phyloP scores from a whole-genome alignment of 169 alveolate species.

The Miamiensis avidus region DNA sequence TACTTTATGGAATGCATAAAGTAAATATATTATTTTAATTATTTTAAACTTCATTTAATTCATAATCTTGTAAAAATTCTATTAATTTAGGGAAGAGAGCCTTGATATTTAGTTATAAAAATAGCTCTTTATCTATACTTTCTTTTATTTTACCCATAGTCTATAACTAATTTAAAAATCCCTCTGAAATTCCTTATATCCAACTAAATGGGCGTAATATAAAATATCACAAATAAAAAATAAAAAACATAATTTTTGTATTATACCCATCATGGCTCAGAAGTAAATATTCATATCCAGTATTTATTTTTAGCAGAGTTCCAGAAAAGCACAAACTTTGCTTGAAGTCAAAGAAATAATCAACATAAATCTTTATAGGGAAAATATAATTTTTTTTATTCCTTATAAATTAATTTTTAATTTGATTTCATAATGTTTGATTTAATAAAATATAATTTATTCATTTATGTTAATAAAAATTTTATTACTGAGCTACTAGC shows the following conservation, averaged over 20 bases:
- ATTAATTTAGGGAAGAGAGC: not conserved
- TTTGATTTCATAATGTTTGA: no score
- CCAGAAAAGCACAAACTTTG: not conserved
- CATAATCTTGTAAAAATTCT: not conserved
- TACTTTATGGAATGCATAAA: not conserved
- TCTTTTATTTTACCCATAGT: not conserved
- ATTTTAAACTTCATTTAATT: no score
- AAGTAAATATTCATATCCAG: not conserved
- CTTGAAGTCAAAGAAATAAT: not conserved
- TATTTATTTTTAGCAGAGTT: not conserved
- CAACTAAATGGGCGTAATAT: not conserved
- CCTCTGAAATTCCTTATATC: not conserved
- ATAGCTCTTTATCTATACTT: not conserved
- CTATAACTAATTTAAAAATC: not conserved
- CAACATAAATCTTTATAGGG: not conserved
- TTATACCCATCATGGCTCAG: not conserved
- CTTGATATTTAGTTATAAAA: no score
- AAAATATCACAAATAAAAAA: no score
- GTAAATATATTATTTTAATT: not conserved
- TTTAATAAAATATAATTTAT: no score
- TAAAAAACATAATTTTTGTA: no score
- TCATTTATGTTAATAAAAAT: no score
- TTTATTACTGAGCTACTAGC: not conserved
- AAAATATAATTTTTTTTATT: no score
- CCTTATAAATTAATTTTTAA: no score